A percentile compares a stretch with the other conserved stretches of the same genome.
These are phyloP conservation scores for Durotheca rogersii DNA, from an alignment of 495 filamentous ascomycete species.

Conservation along the genomic window DNA sequence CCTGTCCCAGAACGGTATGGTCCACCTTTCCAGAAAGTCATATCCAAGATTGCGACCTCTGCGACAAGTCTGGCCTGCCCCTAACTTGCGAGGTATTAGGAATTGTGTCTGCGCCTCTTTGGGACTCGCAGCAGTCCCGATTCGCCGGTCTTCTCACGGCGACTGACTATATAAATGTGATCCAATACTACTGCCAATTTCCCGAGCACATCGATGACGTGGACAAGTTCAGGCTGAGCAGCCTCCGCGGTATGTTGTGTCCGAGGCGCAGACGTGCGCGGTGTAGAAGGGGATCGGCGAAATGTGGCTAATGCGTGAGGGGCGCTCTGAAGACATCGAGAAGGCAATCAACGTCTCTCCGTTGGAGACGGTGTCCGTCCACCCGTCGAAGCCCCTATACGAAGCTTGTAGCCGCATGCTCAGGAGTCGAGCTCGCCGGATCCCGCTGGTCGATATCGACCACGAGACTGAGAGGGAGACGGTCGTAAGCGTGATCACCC, in stretches of 20 bases:
- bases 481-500: constrained; percentile 94
- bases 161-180: constrained; percentile 97
- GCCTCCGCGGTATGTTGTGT: constrained; percentile 70
- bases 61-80: background rate
- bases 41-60: constrained; percentile 2
- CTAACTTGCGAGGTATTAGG: constrained; percentile 53
- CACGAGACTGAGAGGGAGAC: constrained; percentile 91
- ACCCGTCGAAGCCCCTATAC: constrained; percentile 85
- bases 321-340: constrained; percentile 74
- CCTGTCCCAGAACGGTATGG: constrained; percentile 89
- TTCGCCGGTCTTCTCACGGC: constrained; percentile 95
- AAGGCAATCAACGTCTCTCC: constrained; percentile 86
- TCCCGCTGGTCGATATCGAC: constrained; percentile 90
- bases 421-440: constrained; percentile 85
- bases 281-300: constrained; percentile 4
- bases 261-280: constrained; percentile 11
- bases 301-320: constrained; percentile 4
- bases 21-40: background rate
- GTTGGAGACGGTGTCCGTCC: constrained; percentile 92
- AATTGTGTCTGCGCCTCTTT: constrained; percentile 96
- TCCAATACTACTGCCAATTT: constrained; percentile 99
- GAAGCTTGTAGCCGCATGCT: constrained; percentile 96
- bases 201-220: constrained; percentile 84
- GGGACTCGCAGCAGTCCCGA: constrained; percentile 91
- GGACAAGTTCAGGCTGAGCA: constrained; percentile 92